Percentiles rank a stretch among this genome's conserved stretches.
phyloP scores from a whole-genome alignment of 306 rosid species.

The Quercus engelmannii region DNA sequence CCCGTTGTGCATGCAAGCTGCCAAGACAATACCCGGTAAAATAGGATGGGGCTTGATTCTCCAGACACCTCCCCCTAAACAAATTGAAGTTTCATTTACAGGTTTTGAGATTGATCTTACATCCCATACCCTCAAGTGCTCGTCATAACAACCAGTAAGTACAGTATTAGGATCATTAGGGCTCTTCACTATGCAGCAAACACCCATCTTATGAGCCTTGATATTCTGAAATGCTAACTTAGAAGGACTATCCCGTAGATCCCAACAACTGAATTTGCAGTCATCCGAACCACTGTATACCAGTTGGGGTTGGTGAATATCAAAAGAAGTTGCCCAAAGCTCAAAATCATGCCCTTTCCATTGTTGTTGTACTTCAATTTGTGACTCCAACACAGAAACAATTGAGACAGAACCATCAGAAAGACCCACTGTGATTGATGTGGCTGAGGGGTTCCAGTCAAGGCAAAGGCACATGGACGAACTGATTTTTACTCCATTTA shows the following conservation, averaged over 20 bases:
- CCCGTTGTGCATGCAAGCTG: constrained; percentile 98
- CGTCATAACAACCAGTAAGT: constrained; percentile 83
- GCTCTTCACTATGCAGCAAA: constrained; percentile 71
- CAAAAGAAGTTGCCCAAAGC: constrained; percentile 82
- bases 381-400: constrained; percentile 56
- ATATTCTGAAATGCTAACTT: constrained; percentile 62
- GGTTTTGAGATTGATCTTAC: constrained; percentile 74
- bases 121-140: constrained; percentile 78
- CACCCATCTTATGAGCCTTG: constrained; percentile 81
- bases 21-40: constrained; percentile 54
- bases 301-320: constrained; percentile 72
- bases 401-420: constrained; percentile 73
- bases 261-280: constrained; percentile 87
- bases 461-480: constrained; percentile 76
- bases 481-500: constrained; percentile 48
- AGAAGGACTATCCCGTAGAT: constrained; percentile 64
- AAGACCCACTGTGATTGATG: constrained; percentile 68
- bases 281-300: constrained; percentile 86
- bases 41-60: constrained; percentile 78
- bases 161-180: constrained; percentile 54
- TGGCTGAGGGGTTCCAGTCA: constrained; percentile 79
- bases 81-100: constrained; percentile 51
- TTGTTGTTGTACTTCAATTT: constrained; percentile 45
- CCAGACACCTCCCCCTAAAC: constrained; percentile 95
- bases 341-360: constrained; percentile 97